Conservation (phyloP, 2,329 filamentous ascomycete genomes). For the Fusarium anguioides region DNA sequence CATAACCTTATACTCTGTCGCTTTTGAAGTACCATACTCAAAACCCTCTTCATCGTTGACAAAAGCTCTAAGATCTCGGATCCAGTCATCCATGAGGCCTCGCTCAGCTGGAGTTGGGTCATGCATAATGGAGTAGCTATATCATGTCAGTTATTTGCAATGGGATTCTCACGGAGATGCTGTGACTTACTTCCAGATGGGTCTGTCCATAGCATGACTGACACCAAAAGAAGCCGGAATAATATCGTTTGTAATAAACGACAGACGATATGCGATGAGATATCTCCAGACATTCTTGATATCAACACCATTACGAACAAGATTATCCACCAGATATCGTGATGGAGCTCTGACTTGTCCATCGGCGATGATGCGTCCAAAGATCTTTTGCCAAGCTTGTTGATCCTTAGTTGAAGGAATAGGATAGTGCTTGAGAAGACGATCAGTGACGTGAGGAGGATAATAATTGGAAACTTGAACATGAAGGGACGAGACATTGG, state of each 20-base stretch:
- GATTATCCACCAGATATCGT: slow-evolving; percentile 5
- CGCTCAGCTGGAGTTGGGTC: not conserved
- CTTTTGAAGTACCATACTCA: not conserved
- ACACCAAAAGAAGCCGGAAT: slow-evolving; percentile 11
- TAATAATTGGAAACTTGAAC: slow-evolving; percentile 14
- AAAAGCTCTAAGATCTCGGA: not conserved
- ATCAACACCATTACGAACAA: slow-evolving; percentile 3
- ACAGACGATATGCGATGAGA: slow-evolving; percentile 5
- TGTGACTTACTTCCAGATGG: slow-evolving; percentile 14
- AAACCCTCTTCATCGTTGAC: not conserved
- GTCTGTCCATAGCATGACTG: slow-evolving; percentile 17
- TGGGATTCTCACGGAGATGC: rapidly evolving
- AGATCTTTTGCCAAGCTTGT: slow-evolving; percentile 5
- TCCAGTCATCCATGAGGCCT: slow-evolving; percentile 1
- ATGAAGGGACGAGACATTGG: not conserved
- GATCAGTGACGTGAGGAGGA: not conserved
- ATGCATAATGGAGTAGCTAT: slow-evolving; percentile 9
- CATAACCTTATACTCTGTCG: slow-evolving; percentile 14
- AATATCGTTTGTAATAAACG: not conserved
- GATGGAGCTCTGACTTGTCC: slow-evolving; percentile 17
- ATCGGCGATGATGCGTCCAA: slow-evolving; percentile 3
- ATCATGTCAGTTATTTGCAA: not conserved
- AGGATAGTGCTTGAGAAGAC: slow-evolving; percentile 1
- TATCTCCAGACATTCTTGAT: slow-evolving; percentile 12
- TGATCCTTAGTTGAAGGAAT: not conserved